These are phyloP conservation scores for Skeletonema marinoi DNA, from an alignment of 108 stramenopile genomes.

Conservation along the genomic window DNA sequence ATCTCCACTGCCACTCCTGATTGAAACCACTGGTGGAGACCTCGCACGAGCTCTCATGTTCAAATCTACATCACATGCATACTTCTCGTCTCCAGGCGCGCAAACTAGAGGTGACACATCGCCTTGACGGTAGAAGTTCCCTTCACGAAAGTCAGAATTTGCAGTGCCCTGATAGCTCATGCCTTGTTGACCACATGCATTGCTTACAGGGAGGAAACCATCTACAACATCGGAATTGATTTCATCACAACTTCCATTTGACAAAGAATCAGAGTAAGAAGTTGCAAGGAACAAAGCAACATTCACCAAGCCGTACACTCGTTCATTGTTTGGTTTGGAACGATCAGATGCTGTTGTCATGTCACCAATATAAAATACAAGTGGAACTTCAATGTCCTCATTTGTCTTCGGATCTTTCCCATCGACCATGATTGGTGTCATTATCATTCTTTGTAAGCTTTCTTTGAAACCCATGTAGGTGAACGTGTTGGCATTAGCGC, in stretches of 20 bases:
- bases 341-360: not conserved
- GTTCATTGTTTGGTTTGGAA: slow-evolving; percentile 10
- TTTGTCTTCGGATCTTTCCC: not conserved
- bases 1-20: not conserved
- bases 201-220: slow-evolving; percentile 22
- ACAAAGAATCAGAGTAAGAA: slow-evolving; percentile 23
- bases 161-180: slow-evolving; percentile 22
- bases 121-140: not conserved
- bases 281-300: slow-evolving; percentile 33
- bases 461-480: slow-evolving; percentile 22
- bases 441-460: slow-evolving; percentile 33
- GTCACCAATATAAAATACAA: slow-evolving; percentile 31
- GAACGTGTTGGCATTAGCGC: slow-evolving; percentile 1
- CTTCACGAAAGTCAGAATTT: not conserved
- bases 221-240: slow-evolving; percentile 21
- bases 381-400: not conserved
- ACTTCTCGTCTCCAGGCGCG: slow-evolving; percentile 13
- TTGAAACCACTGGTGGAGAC: not conserved
- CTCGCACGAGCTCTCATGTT: not conserved
- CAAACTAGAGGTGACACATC: not conserved
- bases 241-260: slow-evolving; percentile 36
- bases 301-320: slow-evolving; percentile 34
- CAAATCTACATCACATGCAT: slow-evolving; percentile 40
- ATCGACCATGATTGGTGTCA: slow-evolving; percentile 2
- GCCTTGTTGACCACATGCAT: slow-evolving; percentile 44